Base-by-base conservation (phyloP, 176 grass and related monocot species). In the Juncus effusus region DNA sequence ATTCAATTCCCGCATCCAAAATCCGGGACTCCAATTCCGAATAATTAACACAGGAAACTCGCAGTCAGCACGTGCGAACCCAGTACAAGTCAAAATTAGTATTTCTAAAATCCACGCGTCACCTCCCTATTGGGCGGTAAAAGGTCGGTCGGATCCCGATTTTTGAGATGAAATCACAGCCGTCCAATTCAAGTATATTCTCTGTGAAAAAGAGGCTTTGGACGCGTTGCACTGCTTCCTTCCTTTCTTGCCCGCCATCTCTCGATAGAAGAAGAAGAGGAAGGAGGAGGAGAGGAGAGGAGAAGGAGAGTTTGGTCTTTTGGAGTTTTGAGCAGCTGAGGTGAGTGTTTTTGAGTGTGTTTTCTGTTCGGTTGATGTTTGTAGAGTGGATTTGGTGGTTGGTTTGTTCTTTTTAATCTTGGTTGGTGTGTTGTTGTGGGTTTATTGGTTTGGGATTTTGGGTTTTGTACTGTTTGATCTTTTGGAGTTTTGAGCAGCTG, bases 151-250 rank as follows among this genome's bases (percentile, higher is more conserved):
- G 61, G 61, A 64, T 64, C 3, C 12, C 4, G 38, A 4, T 42
- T 64, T 3, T 3, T 15, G 7, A 45, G 61, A 64, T 64, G 61
- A 10, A 63, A 41, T 9, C 61, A 42, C 61, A 15, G 36, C 39
- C 61, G 61, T 64, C 13, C 11, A 38, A 64, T 64, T 41, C 39
- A 64, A 9, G n/a, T 45, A 36, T 45, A 40, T 64, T 38, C 36
- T 38, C 12, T 62, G 36, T 40, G 13, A n/a, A 38, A 62, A 62
- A 62, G 59, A 38, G 40, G 40, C 35, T 38, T 12, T 62, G 49
- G 49, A 8, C 9, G 9, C 49, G 49, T 2, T 12, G 49, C 2
- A 8, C 19, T 28, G 19, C 19, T 28, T 28, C 19, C 19, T 28
- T 28, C 19, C 19, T 28, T 28, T 28, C 19, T 28, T 28, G 4